Base-by-base conservation (phyloP, 2,329 filamentous ascomycete species). In the Zymoseptoria passerinii region DNA sequence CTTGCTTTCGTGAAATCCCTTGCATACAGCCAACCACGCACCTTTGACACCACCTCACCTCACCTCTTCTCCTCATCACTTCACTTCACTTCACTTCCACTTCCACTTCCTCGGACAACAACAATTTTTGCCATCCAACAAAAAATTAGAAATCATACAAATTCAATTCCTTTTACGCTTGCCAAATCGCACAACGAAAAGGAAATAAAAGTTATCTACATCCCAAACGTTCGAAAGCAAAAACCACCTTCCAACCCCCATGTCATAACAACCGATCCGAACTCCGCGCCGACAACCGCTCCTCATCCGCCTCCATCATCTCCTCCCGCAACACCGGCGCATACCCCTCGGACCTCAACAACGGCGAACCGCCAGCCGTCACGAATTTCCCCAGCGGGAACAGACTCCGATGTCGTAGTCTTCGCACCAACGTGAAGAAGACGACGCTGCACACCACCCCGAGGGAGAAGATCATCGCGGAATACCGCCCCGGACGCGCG, bases 361-460 rank as follows among this genome's bases (percentile, higher is more conserved):
- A 7, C 16, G 35, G 35, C 35, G 35, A 44, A 16, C 35, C 35
- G 2, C 35, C 29, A 10, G 23, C 2, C 23, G 4, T 23, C 23
- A 23, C 23, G 23, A 44, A 44, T 13, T 44, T 44, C 10, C 35
- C 35, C 35, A 44, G 23, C 9, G 50, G 50, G 10, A 52, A 52
- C n/a, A 52, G 50, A 27, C 23, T 28, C 50, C 50, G 50, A 28
- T 52, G 23, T 28, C 53, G 49, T 20, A 55, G 50, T 5, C 56
- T 28, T 49, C 54, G 56, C 8, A 56, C 52, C 23, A 56, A 18
- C 7, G 56, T 51, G 18, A 62, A 49, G 8, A 53, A 28, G 5
- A 44, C 48, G 4, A 50, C 50, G 44, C 55, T 58, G 49, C 55
- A 55, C 20, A 55, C 8, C 16, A 49, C 58, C 3, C 61, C 61